Evolutionary conservation across 2,329 filamentous ascomycete species (phyloP), one percentile per base, ranked within the genome.

Genomic region (Fusarium begoniae): DNA sequence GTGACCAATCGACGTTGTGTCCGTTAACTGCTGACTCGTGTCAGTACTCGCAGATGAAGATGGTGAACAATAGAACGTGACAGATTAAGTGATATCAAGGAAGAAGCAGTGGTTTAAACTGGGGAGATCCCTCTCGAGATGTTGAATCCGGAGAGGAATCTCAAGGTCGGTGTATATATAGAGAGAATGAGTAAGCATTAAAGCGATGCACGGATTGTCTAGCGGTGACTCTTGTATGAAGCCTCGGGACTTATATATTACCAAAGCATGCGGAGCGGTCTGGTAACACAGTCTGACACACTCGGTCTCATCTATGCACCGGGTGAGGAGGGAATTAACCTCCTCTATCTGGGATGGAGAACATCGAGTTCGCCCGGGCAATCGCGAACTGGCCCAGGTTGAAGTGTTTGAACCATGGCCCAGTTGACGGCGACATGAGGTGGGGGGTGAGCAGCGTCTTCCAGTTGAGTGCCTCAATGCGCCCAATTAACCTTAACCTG

Each of bases 21-120:
- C 17, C 4, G 11, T 28, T 6, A 20, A 4, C 44, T 28, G 24
- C 28, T 24, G 41, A 0, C 11, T n/a, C 14, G 0, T 3, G 41
- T 43, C 2, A 43, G 41, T 17, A 43, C 6, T 5, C 6, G 14
- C 3, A 6, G n/a, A 3, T 24, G 41, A n/a, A n/a, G 41, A 43
- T 24, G 41, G n/a, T 4, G 22, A 24, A 17, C 41, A 43, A n/a
- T 0, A 7, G 12, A 14, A 43, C 41, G 41, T 6, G 17, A n/a
- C 41, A 24, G 44, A 20, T 28, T 14, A 10, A 47, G 44, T 26
- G 17, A 28, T 10, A 9, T 20, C 12, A 20, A 2, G 14, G 24
- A 26, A 14, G 18, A 20, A 28, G 2, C 24, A 28, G 45, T 48
- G 18, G 13, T 4, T 20, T 48, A 11, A 48, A 48, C 20, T 48